Evolutionary conservation across 768 basidiomycete species (phyloP).

Genomic region (Nidularia sp.): DNA sequence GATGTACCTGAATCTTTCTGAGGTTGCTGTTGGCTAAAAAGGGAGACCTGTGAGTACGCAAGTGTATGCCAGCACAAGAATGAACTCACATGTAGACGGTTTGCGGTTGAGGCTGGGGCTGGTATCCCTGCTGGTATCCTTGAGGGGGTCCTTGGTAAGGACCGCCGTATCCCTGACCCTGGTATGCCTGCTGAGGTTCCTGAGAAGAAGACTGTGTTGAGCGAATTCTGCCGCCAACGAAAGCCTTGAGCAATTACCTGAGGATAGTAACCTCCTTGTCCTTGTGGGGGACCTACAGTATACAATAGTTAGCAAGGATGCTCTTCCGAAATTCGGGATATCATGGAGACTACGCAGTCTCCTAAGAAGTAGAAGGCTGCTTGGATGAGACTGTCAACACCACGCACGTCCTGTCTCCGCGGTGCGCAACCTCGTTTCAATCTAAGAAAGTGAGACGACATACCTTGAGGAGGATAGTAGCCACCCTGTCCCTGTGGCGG

Average conservation of each 20-base stretch:
- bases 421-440: no score
- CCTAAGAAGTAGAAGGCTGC: no score
- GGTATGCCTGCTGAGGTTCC: conserved; percentile 71
- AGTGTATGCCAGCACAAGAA: background rate
- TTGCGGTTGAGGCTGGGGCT: conserved; percentile 55
- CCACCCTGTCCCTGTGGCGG: conserved; percentile 41
- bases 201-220: conserved; percentile 18
- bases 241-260: conserved; percentile 25
- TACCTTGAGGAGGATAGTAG: conserved; percentile 36
- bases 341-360: no score
- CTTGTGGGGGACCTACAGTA: conserved; percentile 42
- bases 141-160: conserved; percentile 37
- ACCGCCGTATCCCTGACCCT: conserved; percentile 33
- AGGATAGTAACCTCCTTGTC: conserved; percentile 71
- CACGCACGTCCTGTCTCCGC: no score
- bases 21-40: conserved; percentile 45
- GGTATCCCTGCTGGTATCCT: conserved; percentile 51
- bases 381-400: no score
- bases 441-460: background rate
- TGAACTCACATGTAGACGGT: conserved; percentile 72
- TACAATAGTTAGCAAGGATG: background rate
- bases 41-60: background rate
- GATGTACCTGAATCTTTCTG: conserved; percentile 35
- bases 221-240: background rate
- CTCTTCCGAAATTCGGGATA: no score